These are phyloP conservation scores for Lasiodiplodia hormozganensis DNA, from an alignment of 2,329 filamentous ascomycete genomes.

Conservation along the genomic window DNA sequence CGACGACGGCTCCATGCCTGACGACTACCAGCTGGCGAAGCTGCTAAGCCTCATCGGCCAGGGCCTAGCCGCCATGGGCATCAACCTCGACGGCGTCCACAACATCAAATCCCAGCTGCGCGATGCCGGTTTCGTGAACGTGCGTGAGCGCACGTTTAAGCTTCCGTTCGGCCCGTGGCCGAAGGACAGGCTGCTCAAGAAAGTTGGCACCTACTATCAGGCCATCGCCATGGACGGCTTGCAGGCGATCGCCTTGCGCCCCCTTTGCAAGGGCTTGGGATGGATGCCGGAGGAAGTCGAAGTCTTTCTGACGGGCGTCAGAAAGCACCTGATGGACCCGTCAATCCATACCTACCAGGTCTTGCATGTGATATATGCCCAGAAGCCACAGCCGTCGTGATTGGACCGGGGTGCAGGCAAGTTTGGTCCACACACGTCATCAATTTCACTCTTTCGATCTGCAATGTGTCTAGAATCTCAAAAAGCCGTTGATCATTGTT, in stretches of 20 bases:
- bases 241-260: constrained; percentile 24
- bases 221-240: constrained; percentile 26
- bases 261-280: background rate
- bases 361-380: constrained; percentile 38
- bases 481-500: background rate
- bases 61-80: constrained; percentile 24
- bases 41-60: constrained; percentile 6
- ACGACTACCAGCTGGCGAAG: constrained; percentile 3
- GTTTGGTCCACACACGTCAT: background rate
- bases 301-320: constrained; percentile 7
- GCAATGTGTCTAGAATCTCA: background rate
- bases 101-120: constrained; percentile 43
- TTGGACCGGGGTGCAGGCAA: background rate
- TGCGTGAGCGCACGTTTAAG: constrained; percentile 31
- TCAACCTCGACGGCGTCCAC: constrained; percentile 35
- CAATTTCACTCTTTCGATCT: background rate
- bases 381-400: constrained; percentile 33
- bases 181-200: constrained; percentile 30
- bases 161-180: constrained; percentile 32
- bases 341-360: constrained; percentile 29
- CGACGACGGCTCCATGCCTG: constrained; percentile 51
- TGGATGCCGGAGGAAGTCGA: constrained; percentile 26
- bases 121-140: constrained; percentile 42
- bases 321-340: constrained; percentile 24
- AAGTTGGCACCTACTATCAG: constrained; percentile 15